phyloP scores from a whole-genome alignment of 371 early-diverging fungal species.

The Mucor indicus region DNA sequence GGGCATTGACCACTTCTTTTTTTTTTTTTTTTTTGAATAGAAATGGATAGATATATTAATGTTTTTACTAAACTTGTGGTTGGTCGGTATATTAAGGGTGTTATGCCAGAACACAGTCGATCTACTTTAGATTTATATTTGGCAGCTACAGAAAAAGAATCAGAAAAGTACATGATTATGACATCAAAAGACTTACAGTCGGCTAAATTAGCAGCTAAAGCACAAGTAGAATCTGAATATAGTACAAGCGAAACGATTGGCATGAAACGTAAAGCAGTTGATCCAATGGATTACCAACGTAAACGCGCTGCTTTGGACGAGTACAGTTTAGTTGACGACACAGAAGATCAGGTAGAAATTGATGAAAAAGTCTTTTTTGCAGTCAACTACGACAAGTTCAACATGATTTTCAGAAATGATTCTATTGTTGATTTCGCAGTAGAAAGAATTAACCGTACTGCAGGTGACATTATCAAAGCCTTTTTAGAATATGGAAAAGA shows the following conservation, averaged over 20 bases:
- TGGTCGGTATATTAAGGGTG: slow-evolving; percentile 59
- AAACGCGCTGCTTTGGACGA: slow-evolving; percentile 25
- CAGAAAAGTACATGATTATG: slow-evolving; percentile 55
- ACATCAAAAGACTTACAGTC: slow-evolving; percentile 65
- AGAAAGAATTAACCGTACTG: slow-evolving; percentile 65
- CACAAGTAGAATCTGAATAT: slow-evolving; percentile 55
- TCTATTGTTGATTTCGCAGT: slow-evolving; percentile 65
- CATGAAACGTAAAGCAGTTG: slow-evolving; percentile 58
- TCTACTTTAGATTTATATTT: slow-evolving; percentile 62
- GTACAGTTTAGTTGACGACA: background rate
- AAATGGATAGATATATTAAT: slow-evolving; percentile 28
- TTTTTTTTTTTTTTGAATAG: slow-evolving; percentile 12
- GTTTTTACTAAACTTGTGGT: slow-evolving; percentile 58
- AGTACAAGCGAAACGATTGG: slow-evolving; percentile 52
- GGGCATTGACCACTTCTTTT: background rate
- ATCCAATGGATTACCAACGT: slow-evolving; percentile 25
- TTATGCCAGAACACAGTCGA: slow-evolving; percentile 61
- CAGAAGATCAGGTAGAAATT: slow-evolving; percentile 46
- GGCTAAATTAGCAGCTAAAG: slow-evolving; percentile 49
- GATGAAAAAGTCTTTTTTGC: slow-evolving; percentile 62
- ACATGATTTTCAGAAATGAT: slow-evolving; percentile 73
- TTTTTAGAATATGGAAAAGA: slow-evolving; percentile 55
- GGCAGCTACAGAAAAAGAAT: slow-evolving; percentile 61
- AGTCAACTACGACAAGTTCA: slow-evolving; percentile 75
- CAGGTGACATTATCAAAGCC: slow-evolving; percentile 59